Base-by-base conservation (phyloP, 805 yeast species). In the Metschnikowia drakensbergensis region DNA sequence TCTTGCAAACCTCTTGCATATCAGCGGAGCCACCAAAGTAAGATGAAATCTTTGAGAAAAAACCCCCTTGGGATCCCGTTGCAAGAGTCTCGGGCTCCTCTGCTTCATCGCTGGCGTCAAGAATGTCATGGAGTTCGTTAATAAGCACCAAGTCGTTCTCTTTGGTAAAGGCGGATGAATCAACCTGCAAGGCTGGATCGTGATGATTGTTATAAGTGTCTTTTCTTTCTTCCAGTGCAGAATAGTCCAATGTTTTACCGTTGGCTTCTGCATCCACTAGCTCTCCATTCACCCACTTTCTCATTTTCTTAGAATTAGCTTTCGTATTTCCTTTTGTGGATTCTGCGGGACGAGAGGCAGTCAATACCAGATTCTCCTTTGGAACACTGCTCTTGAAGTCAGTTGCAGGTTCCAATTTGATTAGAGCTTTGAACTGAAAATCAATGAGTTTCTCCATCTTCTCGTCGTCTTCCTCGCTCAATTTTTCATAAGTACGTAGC, bases 1-100 rank as follows among this genome's bases (percentile, higher is more conserved):
- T 80, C 35, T 74, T 74, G 23, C 87, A 69, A 2, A 88, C 83
- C 37, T 82, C 81, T 34, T 76, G 76, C 48, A 92, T 72, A 60
- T 90, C 62, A 3, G 65, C 62, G 0, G 67, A 57, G 3, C 67
- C 58, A 4, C 75, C 75, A 35, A 72, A 71, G 49, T 65, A 72
- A 3, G 72, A 65, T 0, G 69, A 39, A 13, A 72, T 49, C 46
- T 69, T 71, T 5, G 66, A 57, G 42, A 72, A 65, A 49, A 72
- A 65, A 5, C 71, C 67, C 2, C 52, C 44, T 9, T 46, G 50
- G 0, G 43, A 36, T 7, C 6, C 30, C 35, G 11, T 42, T 26
- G 11, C 39, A 27, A 5, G 50, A 7, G 11, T 45, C 3, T 39
- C 54, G 1, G 51, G 58, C 4, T 58, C 63, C 0, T 60, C 67